Conservation (phyloP, 345 rosid species). For the Anacardium occidentale region DNA sequence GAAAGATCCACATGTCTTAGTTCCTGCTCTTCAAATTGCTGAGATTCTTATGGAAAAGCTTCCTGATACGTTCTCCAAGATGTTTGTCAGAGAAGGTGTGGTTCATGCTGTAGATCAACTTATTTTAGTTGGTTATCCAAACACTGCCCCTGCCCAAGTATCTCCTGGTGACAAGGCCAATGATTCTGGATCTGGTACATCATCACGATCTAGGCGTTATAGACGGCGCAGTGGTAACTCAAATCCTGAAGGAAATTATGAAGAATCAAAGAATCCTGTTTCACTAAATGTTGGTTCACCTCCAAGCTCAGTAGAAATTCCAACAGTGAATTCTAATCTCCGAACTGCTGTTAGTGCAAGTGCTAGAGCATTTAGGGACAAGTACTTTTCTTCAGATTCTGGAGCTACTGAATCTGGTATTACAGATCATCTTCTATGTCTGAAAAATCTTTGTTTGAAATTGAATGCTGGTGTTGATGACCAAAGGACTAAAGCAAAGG, state of each 20-base stretch:
- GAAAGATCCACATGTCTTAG: slow-evolving; percentile 97
- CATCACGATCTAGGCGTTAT: slow-evolving; percentile 64
- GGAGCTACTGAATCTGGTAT: slow-evolving; percentile 83
- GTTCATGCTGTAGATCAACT: slow-evolving; percentile 99
- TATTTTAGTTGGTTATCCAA: slow-evolving; percentile 63
- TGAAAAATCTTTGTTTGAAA: slow-evolving; percentile 81
- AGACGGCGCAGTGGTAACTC: slow-evolving; percentile 2
- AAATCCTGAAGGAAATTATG: slow-evolving; percentile 14
- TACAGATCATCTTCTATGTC: slow-evolving; percentile 83
- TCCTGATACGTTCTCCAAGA: slow-evolving; percentile 90
- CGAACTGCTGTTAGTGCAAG: slow-evolving; percentile 70
- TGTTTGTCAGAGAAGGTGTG: slow-evolving; percentile 95
- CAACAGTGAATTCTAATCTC: slow-evolving; percentile 61
- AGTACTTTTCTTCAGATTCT: slow-evolving; percentile 71
- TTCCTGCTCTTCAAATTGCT: slow-evolving; percentile 95
- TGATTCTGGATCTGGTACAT: slow-evolving; percentile 59
- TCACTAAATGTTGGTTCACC: too few species aligned
- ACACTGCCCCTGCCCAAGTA: slow-evolving; percentile 37
- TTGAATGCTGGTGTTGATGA: slow-evolving; percentile 76
- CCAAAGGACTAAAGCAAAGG: slow-evolving; percentile 80
- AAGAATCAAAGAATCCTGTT: slow-evolving; percentile 50
- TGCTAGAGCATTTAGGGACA: slow-evolving; percentile 91
- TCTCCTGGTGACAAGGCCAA: slow-evolving; percentile 72
- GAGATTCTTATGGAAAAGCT: slow-evolving; percentile 99
- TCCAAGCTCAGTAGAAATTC: slow-evolving; percentile 51